phyloP scores from a whole-genome alignment of 2,329 filamentous ascomycete species.

The Rhexocercosporidium sp. region DNA sequence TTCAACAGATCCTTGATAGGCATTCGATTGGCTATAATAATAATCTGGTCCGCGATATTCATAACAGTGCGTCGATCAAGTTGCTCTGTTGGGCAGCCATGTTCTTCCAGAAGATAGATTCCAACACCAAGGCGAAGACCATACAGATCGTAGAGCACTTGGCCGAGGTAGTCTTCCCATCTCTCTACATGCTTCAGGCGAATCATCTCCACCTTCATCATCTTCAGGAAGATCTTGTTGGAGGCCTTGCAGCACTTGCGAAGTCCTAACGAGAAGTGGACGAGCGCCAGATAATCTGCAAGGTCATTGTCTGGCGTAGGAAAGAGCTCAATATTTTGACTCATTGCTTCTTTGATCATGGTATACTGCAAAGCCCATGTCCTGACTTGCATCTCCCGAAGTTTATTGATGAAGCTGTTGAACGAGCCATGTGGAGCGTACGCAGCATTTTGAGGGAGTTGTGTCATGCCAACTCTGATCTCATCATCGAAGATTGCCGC shows the following conservation, averaged over 20 bases:
- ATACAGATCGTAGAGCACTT: constrained; percentile 83
- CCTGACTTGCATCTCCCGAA: constrained; percentile 86
- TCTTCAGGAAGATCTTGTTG: constrained; percentile 85
- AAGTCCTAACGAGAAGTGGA: constrained; percentile 84
- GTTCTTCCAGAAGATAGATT: constrained; percentile 72
- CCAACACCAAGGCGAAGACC: constrained; percentile 77
- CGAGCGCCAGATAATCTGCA: constrained; percentile 77
- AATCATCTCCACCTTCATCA: constrained; percentile 86
- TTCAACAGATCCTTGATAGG: constrained; percentile 91
- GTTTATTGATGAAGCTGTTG: constrained; percentile 65
- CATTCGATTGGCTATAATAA: constrained; percentile 80
- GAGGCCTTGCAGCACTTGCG: constrained; percentile 85
- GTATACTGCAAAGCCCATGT: constrained; percentile 89
- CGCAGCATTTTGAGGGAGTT: constrained; percentile 62
- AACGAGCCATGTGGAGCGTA: constrained; percentile 49
- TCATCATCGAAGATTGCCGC: constrained; percentile 85
- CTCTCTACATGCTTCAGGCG: constrained; percentile 77
- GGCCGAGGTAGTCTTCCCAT: constrained; percentile 85
- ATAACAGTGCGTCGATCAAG: constrained; percentile 82
- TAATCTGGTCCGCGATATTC: constrained; percentile 82
- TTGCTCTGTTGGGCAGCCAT: constrained; percentile 77
- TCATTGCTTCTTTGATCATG: constrained; percentile 75
- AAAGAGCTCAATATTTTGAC: constrained; percentile 69
- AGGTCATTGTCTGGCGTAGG: constrained; percentile 71
- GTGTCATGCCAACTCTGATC: constrained; percentile 75